Conservation (phyloP, 768 basidiomycete genomes). For the Baorangia bicolor region DNA sequence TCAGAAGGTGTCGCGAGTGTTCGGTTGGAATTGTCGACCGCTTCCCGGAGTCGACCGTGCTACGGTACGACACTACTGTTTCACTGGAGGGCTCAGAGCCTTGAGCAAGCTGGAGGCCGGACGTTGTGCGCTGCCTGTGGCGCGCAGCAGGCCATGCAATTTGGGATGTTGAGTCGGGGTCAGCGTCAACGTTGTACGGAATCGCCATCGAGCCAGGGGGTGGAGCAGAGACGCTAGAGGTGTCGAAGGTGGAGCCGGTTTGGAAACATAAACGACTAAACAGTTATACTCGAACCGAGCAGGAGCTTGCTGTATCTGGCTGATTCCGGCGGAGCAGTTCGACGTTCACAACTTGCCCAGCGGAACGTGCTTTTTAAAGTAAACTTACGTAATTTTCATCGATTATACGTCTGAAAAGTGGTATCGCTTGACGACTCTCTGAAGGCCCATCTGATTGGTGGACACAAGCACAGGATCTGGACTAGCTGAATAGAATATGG, state of each 20-base stretch:
- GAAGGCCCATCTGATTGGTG: too few relatives aligned
- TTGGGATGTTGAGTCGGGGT: conserved; percentile 79
- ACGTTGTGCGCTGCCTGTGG: conserved; percentile 31
- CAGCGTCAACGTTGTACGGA: conserved; percentile 48
- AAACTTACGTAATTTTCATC: too few relatives aligned
- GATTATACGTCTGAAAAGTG: too few relatives aligned
- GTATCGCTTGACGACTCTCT: too few relatives aligned
- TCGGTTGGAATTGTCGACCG: conserved; percentile 15
- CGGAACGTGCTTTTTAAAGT: too few relatives aligned
- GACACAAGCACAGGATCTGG: too few relatives aligned
- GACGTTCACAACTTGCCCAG: too few relatives aligned
- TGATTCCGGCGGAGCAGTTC: neutral
- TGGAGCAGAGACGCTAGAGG: neutral
- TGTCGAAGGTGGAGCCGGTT: neutral
- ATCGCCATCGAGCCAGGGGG: conserved; percentile 51
- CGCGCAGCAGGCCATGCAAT: conserved; percentile 68
- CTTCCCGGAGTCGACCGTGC: conserved; percentile 34
- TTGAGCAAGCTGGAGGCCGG: conserved; percentile 23
- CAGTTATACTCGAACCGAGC: neutral
- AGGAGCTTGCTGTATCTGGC: neutral
- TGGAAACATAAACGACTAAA: conserved; percentile 12
- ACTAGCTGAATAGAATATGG: too few relatives aligned
- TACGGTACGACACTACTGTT: conserved; percentile 28
- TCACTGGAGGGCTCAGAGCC: conserved; percentile 19
- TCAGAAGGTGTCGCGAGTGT: conserved; percentile 25